phyloP scores from a whole-genome alignment of 352 stramenopile genomes.

The Globisporangium mamillatum region DNA sequence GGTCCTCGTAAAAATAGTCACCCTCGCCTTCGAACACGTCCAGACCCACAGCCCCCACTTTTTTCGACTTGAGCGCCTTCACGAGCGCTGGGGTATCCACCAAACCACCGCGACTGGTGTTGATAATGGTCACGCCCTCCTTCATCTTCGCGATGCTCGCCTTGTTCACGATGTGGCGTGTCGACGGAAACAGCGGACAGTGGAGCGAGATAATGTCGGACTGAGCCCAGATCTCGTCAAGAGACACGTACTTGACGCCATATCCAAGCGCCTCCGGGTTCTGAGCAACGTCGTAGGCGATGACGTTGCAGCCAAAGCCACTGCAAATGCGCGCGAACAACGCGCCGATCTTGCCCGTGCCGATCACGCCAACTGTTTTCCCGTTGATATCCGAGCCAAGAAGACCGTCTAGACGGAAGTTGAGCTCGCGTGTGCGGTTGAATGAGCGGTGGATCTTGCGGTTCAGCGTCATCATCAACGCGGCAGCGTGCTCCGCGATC shows the following conservation, averaged over 20 bases:
- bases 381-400: neutral
- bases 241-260: slow-evolving; percentile 49
- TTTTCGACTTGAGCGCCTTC: slow-evolving; percentile 68
- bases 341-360: neutral
- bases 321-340: neutral
- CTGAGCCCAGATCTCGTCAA: slow-evolving; percentile 59
- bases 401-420: neutral
- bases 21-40: slow-evolving; percentile 89
- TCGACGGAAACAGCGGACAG: slow-evolving; percentile 80
- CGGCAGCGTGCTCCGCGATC: neutral
- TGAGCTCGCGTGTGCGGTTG: neutral
- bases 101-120: slow-evolving; percentile 85
- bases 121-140: slow-evolving; percentile 87
- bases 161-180: slow-evolving; percentile 82
- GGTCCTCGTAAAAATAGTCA: slow-evolving; percentile 78
- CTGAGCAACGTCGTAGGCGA: neutral
- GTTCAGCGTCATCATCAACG: neutral
- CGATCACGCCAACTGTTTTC: neutral
- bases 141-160: slow-evolving; percentile 87
- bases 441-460: neutral
- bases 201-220: slow-evolving; percentile 89
- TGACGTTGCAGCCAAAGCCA: neutral
- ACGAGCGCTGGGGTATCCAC: slow-evolving; percentile 85
- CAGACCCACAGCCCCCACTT: slow-evolving; percentile 75
- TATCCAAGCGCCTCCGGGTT: slow-evolving; percentile 44